phyloP scores from a whole-genome alignment of 345 rosid species.

The Hirschfeldia incana region DNA sequence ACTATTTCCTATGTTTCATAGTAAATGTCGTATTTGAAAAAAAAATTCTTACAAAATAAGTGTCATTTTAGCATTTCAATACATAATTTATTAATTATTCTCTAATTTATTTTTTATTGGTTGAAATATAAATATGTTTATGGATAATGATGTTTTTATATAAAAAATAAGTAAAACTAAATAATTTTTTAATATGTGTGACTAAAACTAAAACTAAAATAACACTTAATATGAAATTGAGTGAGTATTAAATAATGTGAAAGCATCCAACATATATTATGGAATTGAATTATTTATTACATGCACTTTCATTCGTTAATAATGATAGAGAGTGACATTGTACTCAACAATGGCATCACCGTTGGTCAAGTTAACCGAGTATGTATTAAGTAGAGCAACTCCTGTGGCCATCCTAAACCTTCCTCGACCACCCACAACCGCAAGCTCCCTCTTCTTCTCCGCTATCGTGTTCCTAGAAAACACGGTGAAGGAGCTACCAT shows the following conservation, averaged over 20 bases:
- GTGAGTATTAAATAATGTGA: not conserved
- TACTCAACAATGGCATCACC: conserved; percentile 51
- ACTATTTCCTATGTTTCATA: too few species aligned
- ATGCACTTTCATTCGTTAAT: conserved; percentile 1
- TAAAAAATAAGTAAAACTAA: too few species aligned
- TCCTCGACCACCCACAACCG: conserved; percentile 58
- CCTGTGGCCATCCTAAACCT: conserved; percentile 51
- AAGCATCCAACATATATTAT: not conserved
- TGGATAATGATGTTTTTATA: too few species aligned
- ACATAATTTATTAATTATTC: too few species aligned
- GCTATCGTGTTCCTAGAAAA: conserved; percentile 47
- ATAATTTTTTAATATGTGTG: too few species aligned
- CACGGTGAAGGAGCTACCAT: conserved; percentile 51
- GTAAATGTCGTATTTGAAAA: too few species aligned
- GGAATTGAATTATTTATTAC: not conserved
- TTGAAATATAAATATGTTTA: too few species aligned
- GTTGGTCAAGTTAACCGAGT: conserved; percentile 27
- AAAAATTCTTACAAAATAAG: too few species aligned
- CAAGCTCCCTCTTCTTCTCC: conserved; percentile 46
- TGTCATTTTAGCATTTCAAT: too few species aligned
- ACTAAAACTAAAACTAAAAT: too few species aligned
- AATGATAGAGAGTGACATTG: conserved; percentile 43
- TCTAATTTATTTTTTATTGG: too few species aligned
- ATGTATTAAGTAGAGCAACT: conserved; percentile 38
- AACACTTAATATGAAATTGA: too few species aligned